Evolutionary conservation across 805 yeast genomes (phyloP).

Genomic region (Starmerella ratchasimensis): DNA sequence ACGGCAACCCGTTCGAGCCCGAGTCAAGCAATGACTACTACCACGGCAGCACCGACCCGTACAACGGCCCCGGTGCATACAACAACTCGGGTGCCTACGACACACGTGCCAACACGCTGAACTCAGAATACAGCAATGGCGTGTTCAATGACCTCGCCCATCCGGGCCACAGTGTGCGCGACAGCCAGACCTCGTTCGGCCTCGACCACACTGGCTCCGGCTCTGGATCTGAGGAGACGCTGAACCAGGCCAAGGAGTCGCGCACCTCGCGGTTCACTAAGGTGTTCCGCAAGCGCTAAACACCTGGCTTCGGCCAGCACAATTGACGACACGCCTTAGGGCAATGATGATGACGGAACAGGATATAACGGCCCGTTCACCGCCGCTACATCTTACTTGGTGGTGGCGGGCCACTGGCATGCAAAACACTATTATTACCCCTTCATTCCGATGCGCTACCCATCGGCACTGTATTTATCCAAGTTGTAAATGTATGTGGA

Average conservation of each 20-base stretch:
- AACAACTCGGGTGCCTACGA: conserved; percentile 6
- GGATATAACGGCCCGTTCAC: too few species aligned
- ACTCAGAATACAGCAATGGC: conserved; percentile 3
- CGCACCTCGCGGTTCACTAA: neutral
- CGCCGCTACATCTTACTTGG: too few species aligned
- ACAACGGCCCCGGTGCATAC: conserved; percentile 1
- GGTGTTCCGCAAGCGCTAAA: neutral
- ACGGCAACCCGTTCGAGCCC: conserved; percentile 17
- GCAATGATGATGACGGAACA: too few species aligned
- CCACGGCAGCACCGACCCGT: conserved; percentile 4
- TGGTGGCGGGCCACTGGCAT: too few species aligned
- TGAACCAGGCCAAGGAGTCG: neutral
- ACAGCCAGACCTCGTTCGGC: conserved; percentile 14
- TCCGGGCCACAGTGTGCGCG: conserved; percentile 3
- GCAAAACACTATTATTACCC: too few species aligned
- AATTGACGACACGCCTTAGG: too few species aligned
- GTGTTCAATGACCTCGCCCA: neutral
- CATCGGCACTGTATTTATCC: too few species aligned
- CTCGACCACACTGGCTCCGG: conserved; percentile 1
- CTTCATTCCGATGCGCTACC: too few species aligned
- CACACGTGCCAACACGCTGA: conserved; percentile 9
- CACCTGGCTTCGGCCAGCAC: too few species aligned
- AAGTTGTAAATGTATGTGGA: too few species aligned
- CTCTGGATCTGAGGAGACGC: neutral
- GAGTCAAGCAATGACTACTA: conserved; percentile 7